Base-by-base conservation (phyloP, 345 rosid species). In the Carallia brachiata region DNA sequence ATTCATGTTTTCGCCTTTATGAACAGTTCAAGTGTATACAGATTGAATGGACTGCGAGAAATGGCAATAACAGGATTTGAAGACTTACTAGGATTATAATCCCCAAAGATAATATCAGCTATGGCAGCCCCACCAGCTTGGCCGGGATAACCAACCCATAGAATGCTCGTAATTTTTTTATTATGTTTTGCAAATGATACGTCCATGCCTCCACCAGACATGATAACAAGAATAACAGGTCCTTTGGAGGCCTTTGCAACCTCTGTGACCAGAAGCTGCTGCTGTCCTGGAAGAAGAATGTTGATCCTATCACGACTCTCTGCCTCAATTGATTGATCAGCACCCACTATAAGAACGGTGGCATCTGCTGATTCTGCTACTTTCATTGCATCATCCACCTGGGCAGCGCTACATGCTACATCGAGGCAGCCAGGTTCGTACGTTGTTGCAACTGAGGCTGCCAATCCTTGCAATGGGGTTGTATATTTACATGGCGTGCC, bases 101-200 rank as follows among this genome's bases (percentile, higher is more conserved):
- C 66, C 6, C 97, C 99, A 15, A 87, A 95, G 59, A 88, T 77
- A 32, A 95, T 73, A 65, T 95, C 99, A 1, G 99, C 96, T 16
- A 92, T 85, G 50, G 98, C 97, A n/a, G 83, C 87, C 5, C 99
- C 99, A 4, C 99, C 99, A 3, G 92, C 93, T 82, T 95, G 83
- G 1, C 97, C 99, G 1, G 97, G 99, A 74, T 90, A 92, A 28
- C 97, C 97, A 64, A 89, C 96, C 97, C 99, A 95, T 34, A 95
- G 64, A 23, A 95, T 95, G 81, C 89, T 84, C 12, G 83, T 79
- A 55, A 95, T 82, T 71, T 92, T 92, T 2, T 48, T 63, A 5
- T 90, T 66, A 44, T 70, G 76, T 77, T 90, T 95, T 0, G 98
- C 96, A 34, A 87, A 92, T 0, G 91, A 72, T 17, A 95, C 72